phyloP scores from a whole-genome alignment of 164 flowering plant species.

The Stephania japonica region DNA sequence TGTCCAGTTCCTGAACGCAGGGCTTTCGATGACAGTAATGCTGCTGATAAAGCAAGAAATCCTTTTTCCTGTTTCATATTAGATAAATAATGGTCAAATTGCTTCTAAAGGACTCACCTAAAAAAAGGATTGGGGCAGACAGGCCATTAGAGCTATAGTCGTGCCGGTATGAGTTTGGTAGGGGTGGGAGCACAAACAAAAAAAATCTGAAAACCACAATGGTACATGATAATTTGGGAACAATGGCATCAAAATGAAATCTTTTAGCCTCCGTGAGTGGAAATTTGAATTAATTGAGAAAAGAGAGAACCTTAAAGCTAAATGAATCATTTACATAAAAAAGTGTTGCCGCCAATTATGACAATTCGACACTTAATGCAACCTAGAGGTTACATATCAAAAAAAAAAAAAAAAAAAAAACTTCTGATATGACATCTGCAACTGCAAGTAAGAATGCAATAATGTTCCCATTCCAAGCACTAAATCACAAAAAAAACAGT shows the following conservation, averaged over 20 bases:
- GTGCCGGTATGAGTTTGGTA: too few species aligned
- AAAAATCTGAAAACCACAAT: too few species aligned
- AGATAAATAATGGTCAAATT: slow-evolving; percentile 8
- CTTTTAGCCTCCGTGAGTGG: background rate
- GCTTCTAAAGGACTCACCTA: background rate
- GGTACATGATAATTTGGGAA: background rate
- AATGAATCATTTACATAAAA: too few species aligned
- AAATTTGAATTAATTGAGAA: background rate
- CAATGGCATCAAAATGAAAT: background rate
- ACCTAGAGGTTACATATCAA: background rate
- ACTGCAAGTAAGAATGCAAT: background rate
- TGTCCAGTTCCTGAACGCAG: slow-evolving; percentile 55
- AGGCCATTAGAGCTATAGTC: too few species aligned
- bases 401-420: background rate
- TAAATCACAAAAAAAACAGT: background rate
- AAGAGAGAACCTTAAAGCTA: background rate
- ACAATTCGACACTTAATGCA: background rate
- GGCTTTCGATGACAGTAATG: slow-evolving; percentile 65
- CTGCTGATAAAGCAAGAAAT: slow-evolving; percentile 87
- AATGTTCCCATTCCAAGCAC: background rate
- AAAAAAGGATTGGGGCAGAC: background rate
- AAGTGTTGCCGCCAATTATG: too few species aligned
- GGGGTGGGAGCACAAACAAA: background rate
- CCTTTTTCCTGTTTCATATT: slow-evolving; percentile 76
- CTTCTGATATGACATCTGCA: background rate